A percentile compares a stretch with the other conserved stretches of the same genome.
Conservation (phyloP, 768 basidiomycete genomes). For the Boletus rufocinnamomeus region DNA sequence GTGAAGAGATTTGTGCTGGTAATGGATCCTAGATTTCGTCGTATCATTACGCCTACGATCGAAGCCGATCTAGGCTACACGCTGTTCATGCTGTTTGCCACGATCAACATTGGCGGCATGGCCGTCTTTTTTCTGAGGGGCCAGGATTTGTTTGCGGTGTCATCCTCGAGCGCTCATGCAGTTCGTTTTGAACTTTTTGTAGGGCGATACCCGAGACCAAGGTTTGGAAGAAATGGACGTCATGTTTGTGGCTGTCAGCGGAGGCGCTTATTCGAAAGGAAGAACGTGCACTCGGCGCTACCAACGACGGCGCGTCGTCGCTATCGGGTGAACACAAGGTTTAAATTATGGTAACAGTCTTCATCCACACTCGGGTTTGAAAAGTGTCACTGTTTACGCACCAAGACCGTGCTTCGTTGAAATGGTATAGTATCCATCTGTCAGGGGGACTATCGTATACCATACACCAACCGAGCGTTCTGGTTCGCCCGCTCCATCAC, state of each 20-base stretch:
- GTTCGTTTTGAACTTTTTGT: neutral
- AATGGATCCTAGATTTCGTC: slow-evolving; percentile 68
- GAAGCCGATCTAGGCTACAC: slow-evolving; percentile 66
- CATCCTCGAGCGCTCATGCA: neutral
- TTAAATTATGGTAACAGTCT: neutral
- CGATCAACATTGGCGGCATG: slow-evolving; percentile 75
- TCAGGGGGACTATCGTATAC: slow-evolving; percentile 25
- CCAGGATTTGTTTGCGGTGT: no score
- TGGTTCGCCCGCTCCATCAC: slow-evolving; percentile 64
- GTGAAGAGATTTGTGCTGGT: no score
- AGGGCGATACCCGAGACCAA: slow-evolving; percentile 66
- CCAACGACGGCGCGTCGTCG: slow-evolving; percentile 1
- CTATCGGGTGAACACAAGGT: slow-evolving; percentile 8
- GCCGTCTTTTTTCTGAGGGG: slow-evolving; percentile 56
- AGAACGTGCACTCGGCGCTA: slow-evolving; percentile 34
- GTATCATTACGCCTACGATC: slow-evolving; percentile 67
- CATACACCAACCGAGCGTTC: slow-evolving; percentile 67
- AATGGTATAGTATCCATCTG: neutral
- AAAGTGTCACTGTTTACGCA: neutral
- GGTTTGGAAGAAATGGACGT: slow-evolving; percentile 57
- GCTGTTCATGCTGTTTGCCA: slow-evolving; percentile 75
- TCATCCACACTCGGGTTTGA: neutral
- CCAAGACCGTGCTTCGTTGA: neutral
- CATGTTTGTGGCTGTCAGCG: slow-evolving; percentile 61
- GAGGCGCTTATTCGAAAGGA: slow-evolving; percentile 51